Conservation (phyloP, 345 rosid species). For the Dovyalis caffra region DNA sequence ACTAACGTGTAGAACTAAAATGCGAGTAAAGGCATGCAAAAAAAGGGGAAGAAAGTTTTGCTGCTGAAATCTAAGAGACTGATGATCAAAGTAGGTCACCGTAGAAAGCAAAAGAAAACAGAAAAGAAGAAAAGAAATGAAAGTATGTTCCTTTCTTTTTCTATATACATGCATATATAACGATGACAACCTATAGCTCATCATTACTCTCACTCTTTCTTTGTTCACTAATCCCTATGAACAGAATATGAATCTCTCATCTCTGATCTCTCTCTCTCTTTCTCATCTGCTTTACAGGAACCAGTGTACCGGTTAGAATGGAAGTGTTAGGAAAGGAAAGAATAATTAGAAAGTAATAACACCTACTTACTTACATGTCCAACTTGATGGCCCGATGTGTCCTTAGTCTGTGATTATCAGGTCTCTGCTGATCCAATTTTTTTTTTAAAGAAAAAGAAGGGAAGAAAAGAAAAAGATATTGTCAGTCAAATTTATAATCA, state of each 20-base stretch:
- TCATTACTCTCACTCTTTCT: constrained; percentile 44
- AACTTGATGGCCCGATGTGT: not conserved
- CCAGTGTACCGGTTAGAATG: not conserved
- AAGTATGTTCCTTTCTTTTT: constrained; percentile 16
- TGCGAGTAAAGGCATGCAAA: too few relatives aligned
- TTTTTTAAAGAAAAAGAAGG: too few relatives aligned
- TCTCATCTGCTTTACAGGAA: not conserved
- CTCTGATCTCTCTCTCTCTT: constrained; percentile 19
- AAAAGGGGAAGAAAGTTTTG: too few relatives aligned
- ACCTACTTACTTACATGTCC: not conserved
- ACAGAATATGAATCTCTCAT: constrained; percentile 6
- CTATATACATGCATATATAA: constrained; percentile 25
- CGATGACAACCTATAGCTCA: constrained; percentile 32
- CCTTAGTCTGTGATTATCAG: not conserved
- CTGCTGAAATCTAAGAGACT: too few relatives aligned
- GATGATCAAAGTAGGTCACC: too few relatives aligned
- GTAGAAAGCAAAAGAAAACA: constrained; percentile 19
- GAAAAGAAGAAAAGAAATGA: constrained; percentile 19
- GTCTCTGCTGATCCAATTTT: too few relatives aligned
- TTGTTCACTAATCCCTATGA: constrained; percentile 55
- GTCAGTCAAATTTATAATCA: too few relatives aligned
- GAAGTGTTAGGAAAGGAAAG: not conserved
- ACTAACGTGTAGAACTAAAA: too few relatives aligned
- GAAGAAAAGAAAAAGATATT: not conserved
- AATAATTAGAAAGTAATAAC: not conserved